A percentile compares a stretch with the other conserved stretches of the same genome.
These are phyloP conservation scores for Pseudofabraea citricarpa DNA, from an alignment of 2,329 filamentous ascomycete species.

Conservation along the genomic window DNA sequence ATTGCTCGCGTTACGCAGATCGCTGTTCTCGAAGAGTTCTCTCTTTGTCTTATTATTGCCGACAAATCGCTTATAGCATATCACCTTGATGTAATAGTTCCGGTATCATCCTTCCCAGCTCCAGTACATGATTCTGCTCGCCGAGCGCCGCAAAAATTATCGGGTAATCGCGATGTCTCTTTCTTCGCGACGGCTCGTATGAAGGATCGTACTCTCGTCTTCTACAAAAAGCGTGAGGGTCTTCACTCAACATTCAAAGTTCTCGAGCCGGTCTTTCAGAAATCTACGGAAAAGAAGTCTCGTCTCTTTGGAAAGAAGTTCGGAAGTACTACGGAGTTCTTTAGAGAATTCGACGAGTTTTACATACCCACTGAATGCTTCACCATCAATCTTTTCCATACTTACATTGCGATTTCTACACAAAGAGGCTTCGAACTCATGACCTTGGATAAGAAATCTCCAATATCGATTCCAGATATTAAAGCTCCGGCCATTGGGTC, in stretches of 20 bases:
- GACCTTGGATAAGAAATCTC: constrained; percentile 94
- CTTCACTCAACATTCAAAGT: constrained; percentile 95
- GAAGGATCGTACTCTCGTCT: constrained; percentile 92
- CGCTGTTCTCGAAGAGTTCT: constrained; percentile 92
- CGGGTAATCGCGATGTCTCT: constrained; percentile 82
- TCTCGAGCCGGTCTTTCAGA: constrained; percentile 91
- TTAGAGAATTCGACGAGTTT: constrained; percentile 98
- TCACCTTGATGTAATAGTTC: constrained; percentile 79
- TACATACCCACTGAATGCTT: constrained; percentile 96
- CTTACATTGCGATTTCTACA: constrained; percentile 86
- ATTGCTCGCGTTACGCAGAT: constrained; percentile 78
- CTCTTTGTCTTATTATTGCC: constrained; percentile 82
- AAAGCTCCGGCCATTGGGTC: constrained; percentile 73
- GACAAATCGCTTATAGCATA: constrained; percentile 92
- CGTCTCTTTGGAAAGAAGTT: constrained; percentile 56
- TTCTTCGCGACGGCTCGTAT: constrained; percentile 96
- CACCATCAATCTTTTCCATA: constrained; percentile 93
- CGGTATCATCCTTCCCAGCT: constrained; percentile 55
- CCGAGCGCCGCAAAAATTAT: constrained; percentile 86
- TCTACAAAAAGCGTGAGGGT: constrained; percentile 95
- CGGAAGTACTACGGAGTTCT: constrained; percentile 81
- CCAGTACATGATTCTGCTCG: constrained; percentile 67
- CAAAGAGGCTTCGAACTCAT: constrained; percentile 92
- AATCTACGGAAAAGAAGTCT: constrained; percentile 77
- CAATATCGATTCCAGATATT: constrained; percentile 88